These are phyloP conservation scores for Pyrenochaeta sp. DNA, from an alignment of 2,329 filamentous ascomycete species.

Conservation along the genomic window DNA sequence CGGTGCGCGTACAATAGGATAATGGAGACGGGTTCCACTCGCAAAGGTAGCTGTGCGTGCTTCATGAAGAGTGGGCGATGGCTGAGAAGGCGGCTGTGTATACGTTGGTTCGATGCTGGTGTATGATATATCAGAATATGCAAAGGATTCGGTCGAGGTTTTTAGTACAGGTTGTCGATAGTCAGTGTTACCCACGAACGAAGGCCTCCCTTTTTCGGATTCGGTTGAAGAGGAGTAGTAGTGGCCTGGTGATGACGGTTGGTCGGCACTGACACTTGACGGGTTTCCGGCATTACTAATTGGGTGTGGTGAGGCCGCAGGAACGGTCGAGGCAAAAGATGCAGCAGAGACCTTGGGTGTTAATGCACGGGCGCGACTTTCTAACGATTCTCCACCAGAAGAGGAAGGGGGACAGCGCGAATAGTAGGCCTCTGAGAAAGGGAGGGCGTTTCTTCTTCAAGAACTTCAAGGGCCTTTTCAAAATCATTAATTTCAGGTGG, in stretches of 20 bases:
- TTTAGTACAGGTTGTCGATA: slow-evolving; percentile 38
- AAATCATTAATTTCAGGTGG: slow-evolving; percentile 38
- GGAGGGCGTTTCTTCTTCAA: slow-evolving; percentile 42
- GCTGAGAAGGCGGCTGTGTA: slow-evolving; percentile 32
- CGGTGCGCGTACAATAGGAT: slow-evolving; percentile 47
- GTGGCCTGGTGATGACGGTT: slow-evolving; percentile 32
- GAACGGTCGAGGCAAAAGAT: slow-evolving; percentile 44
- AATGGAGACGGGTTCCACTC: slow-evolving; percentile 46
- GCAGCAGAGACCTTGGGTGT: slow-evolving; percentile 47
- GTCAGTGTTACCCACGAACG: slow-evolving; percentile 42
- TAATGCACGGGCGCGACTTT: slow-evolving; percentile 44
- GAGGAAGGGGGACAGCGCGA: slow-evolving; percentile 50
- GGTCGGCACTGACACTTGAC: slow-evolving; percentile 36
- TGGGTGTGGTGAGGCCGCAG: slow-evolving; percentile 31
- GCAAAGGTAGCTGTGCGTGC: slow-evolving; percentile 43
- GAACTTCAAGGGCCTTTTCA: slow-evolving; percentile 43
- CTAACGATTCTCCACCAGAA: slow-evolving; percentile 38
- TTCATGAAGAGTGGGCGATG: slow-evolving; percentile 46
- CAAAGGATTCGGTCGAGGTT: slow-evolving; percentile 46
- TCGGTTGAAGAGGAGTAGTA: slow-evolving; percentile 36
- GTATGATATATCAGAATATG: slow-evolving; percentile 47
- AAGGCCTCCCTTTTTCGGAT: slow-evolving; percentile 42
- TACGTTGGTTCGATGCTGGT: slow-evolving; percentile 43
- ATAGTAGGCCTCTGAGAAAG: slow-evolving; percentile 42
- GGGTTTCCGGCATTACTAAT: slow-evolving; percentile 39